These are phyloP conservation scores for Cryphonectria radicalis DNA, from an alignment of 2,329 filamentous ascomycete genomes.

Conservation along the genomic window DNA sequence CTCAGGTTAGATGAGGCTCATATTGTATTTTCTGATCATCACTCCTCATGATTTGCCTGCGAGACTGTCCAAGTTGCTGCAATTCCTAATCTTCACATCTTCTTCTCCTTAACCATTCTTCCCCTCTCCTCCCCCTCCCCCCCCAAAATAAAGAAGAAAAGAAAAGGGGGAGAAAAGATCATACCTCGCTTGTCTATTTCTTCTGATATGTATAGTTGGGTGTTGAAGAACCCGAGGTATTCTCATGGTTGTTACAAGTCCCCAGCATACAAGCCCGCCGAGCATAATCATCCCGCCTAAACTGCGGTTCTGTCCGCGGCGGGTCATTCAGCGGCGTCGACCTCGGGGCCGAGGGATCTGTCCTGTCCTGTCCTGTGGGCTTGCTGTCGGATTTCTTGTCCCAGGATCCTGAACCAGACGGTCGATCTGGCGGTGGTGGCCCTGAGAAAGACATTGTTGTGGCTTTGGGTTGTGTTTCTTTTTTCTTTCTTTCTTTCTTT, in stretches of 20 bases:
- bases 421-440: background rate
- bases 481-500: background rate
- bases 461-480: background rate
- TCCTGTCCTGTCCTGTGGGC: background rate
- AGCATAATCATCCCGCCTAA: background rate
- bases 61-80: no score
- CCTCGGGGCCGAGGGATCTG: background rate
- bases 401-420: background rate
- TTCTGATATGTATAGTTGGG: background rate
- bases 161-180: no score
- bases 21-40: no score
- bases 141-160: no score
- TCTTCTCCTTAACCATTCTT: no score
- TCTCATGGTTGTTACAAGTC: background rate
- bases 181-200: background rate
- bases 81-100: no score
- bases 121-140: no score
- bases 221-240: background rate
- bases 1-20: no score
- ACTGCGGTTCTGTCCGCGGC: background rate
- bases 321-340: background rate
- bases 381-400: background rate
- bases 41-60: no score
- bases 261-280: background rate
- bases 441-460: conserved; percentile 3